Conservation (phyloP, 208 protist genomes). For the Leishmania guyanensis region DNA sequence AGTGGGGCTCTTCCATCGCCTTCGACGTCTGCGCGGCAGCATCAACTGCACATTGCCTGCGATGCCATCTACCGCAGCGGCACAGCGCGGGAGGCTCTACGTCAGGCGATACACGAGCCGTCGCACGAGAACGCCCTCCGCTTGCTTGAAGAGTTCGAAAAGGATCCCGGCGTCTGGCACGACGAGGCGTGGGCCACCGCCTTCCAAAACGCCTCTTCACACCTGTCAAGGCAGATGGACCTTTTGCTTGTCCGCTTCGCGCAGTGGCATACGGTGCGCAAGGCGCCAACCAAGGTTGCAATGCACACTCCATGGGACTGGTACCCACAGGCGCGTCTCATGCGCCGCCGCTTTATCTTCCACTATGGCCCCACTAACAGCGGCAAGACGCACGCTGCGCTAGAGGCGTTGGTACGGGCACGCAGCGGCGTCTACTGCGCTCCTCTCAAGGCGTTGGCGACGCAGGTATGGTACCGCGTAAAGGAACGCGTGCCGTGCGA, state of each 20-base stretch:
- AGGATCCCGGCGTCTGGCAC: constrained; percentile 38
- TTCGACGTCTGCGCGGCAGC: constrained; percentile 1
- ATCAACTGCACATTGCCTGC: constrained; percentile 32
- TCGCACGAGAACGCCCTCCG: constrained; percentile 64
- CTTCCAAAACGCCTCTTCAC: constrained; percentile 19
- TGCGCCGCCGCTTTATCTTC: constrained; percentile 78
- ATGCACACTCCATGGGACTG: constrained; percentile 82
- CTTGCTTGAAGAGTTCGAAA: constrained; percentile 54
- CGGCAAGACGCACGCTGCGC: constrained; percentile 93
- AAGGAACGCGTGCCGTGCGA: constrained; percentile 86
- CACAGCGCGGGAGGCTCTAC: constrained; percentile 46
- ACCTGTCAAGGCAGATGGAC: constrained; percentile 26
- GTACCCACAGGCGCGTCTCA: constrained; percentile 83
- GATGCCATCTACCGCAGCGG: constrained; percentile 58
- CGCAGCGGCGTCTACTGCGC: constrained; percentile 92
- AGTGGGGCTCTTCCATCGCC: neutral
- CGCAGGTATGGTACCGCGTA: constrained; percentile 89
- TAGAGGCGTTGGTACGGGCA: constrained; percentile 61
- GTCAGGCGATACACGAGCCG: constrained; percentile 63
- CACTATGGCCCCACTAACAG: constrained; percentile 95
- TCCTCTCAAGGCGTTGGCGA: constrained; percentile 94
- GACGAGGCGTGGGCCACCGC: constrained; percentile 27
- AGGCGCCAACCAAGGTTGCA: constrained; percentile 55
- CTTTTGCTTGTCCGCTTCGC: constrained; percentile 46
- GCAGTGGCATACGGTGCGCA: constrained; percentile 64